A percentile compares a stretch with the other conserved stretches of the same genome.
phyloP scores from a whole-genome alignment of 2,329 filamentous ascomycete genomes.

The Verticillium nonalfalfae region DNA sequence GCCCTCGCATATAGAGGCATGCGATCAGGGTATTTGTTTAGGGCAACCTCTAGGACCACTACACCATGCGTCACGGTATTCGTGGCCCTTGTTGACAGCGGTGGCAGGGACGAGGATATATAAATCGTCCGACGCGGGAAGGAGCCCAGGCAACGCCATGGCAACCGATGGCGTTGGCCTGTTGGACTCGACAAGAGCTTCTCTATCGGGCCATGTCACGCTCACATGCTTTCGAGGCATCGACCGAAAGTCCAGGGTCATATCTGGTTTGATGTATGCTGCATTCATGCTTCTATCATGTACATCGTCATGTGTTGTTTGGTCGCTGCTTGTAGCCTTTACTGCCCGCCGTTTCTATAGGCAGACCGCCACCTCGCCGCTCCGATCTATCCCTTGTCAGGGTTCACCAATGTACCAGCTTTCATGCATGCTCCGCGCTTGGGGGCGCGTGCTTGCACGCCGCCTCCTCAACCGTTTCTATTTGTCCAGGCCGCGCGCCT shows the following conservation, averaged over 20 bases:
- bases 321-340: not conserved
- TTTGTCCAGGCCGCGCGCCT: constrained; percentile 50
- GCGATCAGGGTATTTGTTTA: not conserved
- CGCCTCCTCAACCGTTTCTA: constrained; percentile 17
- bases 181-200: too few species aligned
- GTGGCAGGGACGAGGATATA: not conserved
- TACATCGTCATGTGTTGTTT: not conserved
- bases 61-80: not conserved
- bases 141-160: not conserved
- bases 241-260: too few species aligned
- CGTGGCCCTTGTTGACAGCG: not conserved
- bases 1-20: not conserved
- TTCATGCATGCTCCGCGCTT: not conserved
- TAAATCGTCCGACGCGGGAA: not conserved
- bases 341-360: too few species aligned
- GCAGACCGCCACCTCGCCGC: too few species aligned
- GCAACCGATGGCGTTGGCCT: not conserved
- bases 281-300: not conserved
- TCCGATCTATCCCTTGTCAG: too few species aligned
- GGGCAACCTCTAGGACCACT: not conserved
- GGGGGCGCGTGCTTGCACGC: not conserved
- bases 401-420: too few species aligned
- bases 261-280: not conserved
- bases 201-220: too few species aligned
- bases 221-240: too few species aligned